Percentiles rank a stretch among this genome's conserved stretches.
phyloP scores from a whole-genome alignment of 345 rosid species.

The Populus davidiana region DNA sequence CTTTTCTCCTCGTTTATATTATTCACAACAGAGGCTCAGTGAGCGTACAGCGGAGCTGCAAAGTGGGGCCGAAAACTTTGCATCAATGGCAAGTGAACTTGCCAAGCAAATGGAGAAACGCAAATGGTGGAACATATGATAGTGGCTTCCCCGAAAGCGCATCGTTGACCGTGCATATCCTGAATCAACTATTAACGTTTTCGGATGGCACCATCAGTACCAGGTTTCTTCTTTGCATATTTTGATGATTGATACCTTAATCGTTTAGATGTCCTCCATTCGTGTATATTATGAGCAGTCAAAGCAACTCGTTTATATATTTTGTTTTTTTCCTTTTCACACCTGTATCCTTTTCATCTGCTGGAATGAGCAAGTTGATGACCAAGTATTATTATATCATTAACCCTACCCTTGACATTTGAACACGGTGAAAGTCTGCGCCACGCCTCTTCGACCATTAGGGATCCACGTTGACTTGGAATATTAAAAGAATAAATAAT shows the following conservation, averaged over 20 bases:
- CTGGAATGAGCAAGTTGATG: not conserved
- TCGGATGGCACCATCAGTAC: not conserved
- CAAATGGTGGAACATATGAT: conserved; percentile 79
- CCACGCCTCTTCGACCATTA: not conserved
- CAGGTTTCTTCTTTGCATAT: not conserved
- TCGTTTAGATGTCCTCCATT: not conserved
- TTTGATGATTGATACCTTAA: not conserved
- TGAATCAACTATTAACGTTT: not conserved
- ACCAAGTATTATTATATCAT: not conserved
- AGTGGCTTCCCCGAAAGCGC: not conserved
- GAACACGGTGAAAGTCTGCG: not conserved
- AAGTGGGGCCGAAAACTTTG: conserved; percentile 70
- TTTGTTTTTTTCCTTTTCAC: not conserved
- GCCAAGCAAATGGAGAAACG: conserved; percentile 83
- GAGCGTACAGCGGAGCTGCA: conserved; percentile 75
- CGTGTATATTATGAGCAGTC: not conserved
- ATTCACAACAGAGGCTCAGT: conserved; percentile 48
- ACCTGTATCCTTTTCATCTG: not conserved
- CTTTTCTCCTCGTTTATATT: not conserved
- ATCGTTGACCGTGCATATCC: not conserved
- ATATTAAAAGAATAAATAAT: not conserved
- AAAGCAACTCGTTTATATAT: not conserved
- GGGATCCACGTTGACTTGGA: not conserved
- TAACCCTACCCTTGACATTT: not conserved
- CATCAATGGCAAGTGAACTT: conserved; percentile 70